phyloP scores from a whole-genome alignment of 352 stramenopile species.

The Phytophthora hibernalis region DNA sequence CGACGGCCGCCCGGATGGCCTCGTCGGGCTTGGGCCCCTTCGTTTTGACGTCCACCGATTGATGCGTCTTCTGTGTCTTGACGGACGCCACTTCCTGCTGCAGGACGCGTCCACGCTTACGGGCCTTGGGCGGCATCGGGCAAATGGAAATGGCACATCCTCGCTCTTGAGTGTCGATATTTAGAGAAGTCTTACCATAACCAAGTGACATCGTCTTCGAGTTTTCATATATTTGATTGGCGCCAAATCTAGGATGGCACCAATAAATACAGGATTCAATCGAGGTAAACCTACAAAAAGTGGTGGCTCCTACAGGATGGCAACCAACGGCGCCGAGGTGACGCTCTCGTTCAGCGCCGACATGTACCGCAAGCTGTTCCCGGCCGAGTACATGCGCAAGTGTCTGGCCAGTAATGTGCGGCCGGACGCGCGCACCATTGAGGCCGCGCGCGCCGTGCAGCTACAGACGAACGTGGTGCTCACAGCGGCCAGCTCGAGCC shows the following conservation, averaged over 20 bases:
- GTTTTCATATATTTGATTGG: slow-evolving; percentile 9
- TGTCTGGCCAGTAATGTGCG: slow-evolving; percentile 71
- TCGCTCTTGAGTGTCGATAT: slow-evolving; percentile 9
- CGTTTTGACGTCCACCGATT: not conserved
- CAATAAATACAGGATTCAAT: too few species aligned
- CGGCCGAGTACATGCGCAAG: slow-evolving; percentile 68
- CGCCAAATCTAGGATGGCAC: too few species aligned
- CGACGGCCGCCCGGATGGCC: not conserved
- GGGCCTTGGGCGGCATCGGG: slow-evolving; percentile 8
- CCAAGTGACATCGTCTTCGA: slow-evolving; percentile 12
- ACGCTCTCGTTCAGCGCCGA: slow-evolving; percentile 67
- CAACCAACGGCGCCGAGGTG: slow-evolving; percentile 23
- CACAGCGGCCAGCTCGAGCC: slow-evolving; percentile 69
- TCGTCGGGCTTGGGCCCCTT: not conserved
- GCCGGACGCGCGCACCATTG: slow-evolving; percentile 59
- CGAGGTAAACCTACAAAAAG: not conserved
- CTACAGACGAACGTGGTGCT: slow-evolving; percentile 74
- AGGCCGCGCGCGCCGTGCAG: slow-evolving; percentile 56
- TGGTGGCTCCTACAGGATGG: slow-evolving; percentile 8
- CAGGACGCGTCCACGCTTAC: not conserved
- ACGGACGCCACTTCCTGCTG: not conserved
- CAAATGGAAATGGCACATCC: slow-evolving; percentile 15
- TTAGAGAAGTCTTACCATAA: slow-evolving; percentile 10
- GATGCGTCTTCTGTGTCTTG: not conserved
- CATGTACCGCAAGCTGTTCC: slow-evolving; percentile 82